These are phyloP conservation scores for Penicillium sp. DNA, from an alignment of 2,329 filamentous ascomycete genomes.

Conservation along the genomic window DNA sequence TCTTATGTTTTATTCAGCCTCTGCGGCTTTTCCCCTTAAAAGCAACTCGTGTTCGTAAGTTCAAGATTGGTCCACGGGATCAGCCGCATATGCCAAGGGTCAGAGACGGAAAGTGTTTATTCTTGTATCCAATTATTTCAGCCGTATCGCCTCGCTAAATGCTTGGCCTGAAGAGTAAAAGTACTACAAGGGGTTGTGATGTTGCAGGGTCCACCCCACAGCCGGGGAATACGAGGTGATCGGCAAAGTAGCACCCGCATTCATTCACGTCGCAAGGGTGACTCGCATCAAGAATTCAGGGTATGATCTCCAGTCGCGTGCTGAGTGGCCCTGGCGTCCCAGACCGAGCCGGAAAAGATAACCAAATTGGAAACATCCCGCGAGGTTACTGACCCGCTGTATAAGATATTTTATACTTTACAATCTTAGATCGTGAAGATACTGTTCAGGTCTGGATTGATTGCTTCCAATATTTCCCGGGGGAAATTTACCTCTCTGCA, in stretches of 20 bases:
- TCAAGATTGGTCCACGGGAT: neutral
- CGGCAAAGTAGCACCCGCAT: neutral
- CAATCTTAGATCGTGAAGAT: neutral
- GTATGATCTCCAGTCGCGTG: neutral
- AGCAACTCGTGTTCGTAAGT: neutral
- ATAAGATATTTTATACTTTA: neutral
- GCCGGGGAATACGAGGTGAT: conserved; percentile 1
- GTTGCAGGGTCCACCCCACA: neutral
- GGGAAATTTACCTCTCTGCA: too few species aligned
- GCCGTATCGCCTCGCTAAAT: neutral
- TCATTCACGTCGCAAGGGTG: neutral
- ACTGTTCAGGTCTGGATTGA: neutral
- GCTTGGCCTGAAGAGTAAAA: neutral
- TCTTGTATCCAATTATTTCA: neutral
- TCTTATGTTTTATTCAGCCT: conserved; percentile 5
- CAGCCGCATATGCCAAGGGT: neutral
- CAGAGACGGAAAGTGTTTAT: neutral
- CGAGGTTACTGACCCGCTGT: neutral
- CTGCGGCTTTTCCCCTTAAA: neutral
- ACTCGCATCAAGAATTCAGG: neutral
- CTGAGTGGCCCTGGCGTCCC: neutral
- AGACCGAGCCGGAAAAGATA: neutral
- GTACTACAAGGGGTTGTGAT: neutral
- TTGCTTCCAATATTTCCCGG: too few species aligned
- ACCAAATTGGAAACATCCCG: neutral